Conservation (phyloP, 208 protist species). For the Blastocrithidia nonstop region DNA sequence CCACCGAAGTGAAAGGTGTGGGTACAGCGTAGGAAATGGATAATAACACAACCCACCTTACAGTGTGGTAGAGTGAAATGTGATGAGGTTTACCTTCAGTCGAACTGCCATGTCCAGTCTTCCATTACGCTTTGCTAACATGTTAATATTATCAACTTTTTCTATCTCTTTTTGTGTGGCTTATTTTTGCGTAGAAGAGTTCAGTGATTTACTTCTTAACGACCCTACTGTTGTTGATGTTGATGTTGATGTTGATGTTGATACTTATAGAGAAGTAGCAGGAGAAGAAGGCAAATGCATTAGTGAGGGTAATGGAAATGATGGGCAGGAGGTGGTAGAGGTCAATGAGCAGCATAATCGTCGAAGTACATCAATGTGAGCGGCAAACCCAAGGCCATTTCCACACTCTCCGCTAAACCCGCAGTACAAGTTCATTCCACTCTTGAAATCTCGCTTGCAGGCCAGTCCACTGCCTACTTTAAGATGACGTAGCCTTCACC, state of each 20-base stretch:
- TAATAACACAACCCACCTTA: constrained; percentile 38
- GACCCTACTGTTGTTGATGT: constrained; percentile 13
- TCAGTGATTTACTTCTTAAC: no score
- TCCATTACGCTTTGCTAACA: no score
- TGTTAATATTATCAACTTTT: no score
- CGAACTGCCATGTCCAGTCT: constrained; percentile 34
- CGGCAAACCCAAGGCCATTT: constrained; percentile 19
- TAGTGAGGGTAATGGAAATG: no score
- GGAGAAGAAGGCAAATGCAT: no score
- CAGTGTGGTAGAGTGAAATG: constrained; percentile 49
- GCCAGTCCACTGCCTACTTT: constrained; percentile 41
- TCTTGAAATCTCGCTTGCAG: constrained; percentile 49
- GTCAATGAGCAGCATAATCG: constrained; percentile 47
- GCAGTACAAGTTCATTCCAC: constrained; percentile 63
- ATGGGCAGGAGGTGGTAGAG: no score
- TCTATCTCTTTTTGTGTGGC: no score
- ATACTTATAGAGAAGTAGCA: no score
- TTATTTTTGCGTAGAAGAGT: no score
- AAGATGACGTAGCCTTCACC: constrained; percentile 31
- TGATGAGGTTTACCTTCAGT: constrained; percentile 57
- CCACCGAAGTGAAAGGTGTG: constrained; percentile 15
- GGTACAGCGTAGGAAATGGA: constrained; percentile 13
- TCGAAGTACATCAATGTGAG: constrained; percentile 55
- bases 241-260: no score
- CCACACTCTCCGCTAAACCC: constrained; percentile 29